Percentiles rank a stretch among this genome's conserved stretches.
These are phyloP conservation scores for Tylopilus vinaceipallidus DNA, from an alignment of 768 basidiomycete species.

Conservation along the genomic window DNA sequence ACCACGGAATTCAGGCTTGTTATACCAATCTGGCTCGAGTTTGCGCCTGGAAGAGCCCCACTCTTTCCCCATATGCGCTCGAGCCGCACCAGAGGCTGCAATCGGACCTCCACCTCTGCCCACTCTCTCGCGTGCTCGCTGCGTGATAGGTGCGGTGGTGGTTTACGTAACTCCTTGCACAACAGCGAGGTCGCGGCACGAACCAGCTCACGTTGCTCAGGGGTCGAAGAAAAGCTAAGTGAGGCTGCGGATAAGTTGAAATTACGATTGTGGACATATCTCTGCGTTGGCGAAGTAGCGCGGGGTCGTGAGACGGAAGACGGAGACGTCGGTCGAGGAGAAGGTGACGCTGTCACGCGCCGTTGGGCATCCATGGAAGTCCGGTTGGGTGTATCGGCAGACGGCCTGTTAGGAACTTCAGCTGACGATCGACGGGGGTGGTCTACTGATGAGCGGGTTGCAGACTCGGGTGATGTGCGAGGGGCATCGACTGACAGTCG, in stretches of 20 bases:
- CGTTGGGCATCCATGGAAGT: conserved; percentile 26
- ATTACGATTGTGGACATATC: conserved; percentile 53
- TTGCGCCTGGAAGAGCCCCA: conserved; percentile 41
- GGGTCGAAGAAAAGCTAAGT: conserved; percentile 45
- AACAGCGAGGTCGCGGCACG: conserved; percentile 61
- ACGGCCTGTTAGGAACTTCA: conserved; percentile 38
- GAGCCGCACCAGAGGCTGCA: conserved; percentile 57
- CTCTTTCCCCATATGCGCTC: conserved; percentile 79
- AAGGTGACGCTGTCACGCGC: conserved; percentile 25
- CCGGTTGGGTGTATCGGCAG: conserved; percentile 19
- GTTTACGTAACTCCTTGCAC: conserved; percentile 63
- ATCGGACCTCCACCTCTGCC: conserved; percentile 72
- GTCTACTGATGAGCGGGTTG: conserved; percentile 32
- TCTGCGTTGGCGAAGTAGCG: conserved; percentile 46
- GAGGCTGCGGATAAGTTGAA: conserved; percentile 62
- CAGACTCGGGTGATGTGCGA: conserved; percentile 15
- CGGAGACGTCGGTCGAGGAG: conserved; percentile 43
- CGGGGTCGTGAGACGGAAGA: conserved; percentile 44
- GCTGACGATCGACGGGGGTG: conserved; percentile 36
- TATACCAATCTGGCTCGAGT: conserved; percentile 39
- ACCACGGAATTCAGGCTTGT: conserved; percentile 34
- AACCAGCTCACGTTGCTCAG: conserved; percentile 66
- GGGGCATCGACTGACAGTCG: conserved; percentile 25
- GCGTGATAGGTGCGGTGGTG: conserved; percentile 54
- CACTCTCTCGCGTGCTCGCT: conserved; percentile 56